Evolutionary conservation across 2,329 filamentous ascomycete genomes (phyloP), one percentile per base, ranked within the genome.

Genomic region (Trichoderma brevicompactum): DNA sequence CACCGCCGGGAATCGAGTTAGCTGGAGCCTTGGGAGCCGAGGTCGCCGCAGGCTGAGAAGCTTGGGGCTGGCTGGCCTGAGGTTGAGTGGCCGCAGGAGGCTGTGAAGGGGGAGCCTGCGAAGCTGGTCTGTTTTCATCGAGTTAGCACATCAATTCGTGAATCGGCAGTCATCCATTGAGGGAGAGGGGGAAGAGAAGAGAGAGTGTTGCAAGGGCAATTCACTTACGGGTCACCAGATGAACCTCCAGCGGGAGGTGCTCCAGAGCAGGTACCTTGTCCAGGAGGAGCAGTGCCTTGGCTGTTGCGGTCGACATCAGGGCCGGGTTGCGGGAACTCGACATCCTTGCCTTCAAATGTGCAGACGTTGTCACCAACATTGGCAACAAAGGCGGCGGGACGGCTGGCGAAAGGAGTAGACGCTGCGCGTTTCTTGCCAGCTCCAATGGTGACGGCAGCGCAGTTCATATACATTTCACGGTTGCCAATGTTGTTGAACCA

Each of bases 381-480:
- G 77, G 89, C 90, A 60, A 89, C 82, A 74, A 92, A 93, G 76
- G 93, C 85, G 53, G 82, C 77, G 1, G 91, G 91, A 1, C 90
- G 86, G 49, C 76, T 74, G 65, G 79, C 78, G 74, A 91, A 87
- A 54, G 80, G 59, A 6, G 36, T 63, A 3, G 69, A 44, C 34
- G 69, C 68, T 13, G 65, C 67, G 38, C 68, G 69, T 10, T 69
- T 71, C 63, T 73, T 72, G 55, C 76, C 75, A 34, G 77, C 76
- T 63, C 75, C 77, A 73, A 93, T 87, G 68, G 84, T 86, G 70
- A 94, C 84, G 59, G 85, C 82, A 7, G 91, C 91, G 73, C 92
- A 95, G 79, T 92, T 92, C 89, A 92, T 92, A 83, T 95, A 95
- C 85, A 91, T 91, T 76, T 94, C 91, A 54, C 91, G 85, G 78